Conservation (phyloP, 768 basidiomycete species). For the Pulveroboletus sp. region DNA sequence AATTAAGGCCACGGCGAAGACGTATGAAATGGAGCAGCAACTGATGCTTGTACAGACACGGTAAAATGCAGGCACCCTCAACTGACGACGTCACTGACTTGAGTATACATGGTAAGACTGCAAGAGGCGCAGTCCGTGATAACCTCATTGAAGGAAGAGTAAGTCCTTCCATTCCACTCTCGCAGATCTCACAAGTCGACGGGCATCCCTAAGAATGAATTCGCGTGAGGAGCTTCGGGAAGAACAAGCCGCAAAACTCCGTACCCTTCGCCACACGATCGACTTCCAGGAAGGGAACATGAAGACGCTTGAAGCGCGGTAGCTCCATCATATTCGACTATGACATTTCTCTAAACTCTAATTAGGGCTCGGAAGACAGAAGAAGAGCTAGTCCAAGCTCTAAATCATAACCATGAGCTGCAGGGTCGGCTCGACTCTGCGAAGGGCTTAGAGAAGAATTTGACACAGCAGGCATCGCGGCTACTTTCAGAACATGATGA, state of each 20-base stretch:
- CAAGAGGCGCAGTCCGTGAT: slow-evolving; percentile 25
- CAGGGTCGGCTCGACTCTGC: slow-evolving; percentile 26
- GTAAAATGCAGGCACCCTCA: slow-evolving; percentile 7
- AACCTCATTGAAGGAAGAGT: slow-evolving; percentile 30
- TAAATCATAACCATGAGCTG: slow-evolving; percentile 24
- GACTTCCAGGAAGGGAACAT: slow-evolving; percentile 28
- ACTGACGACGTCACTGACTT: slow-evolving; percentile 9
- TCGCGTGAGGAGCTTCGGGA: slow-evolving; percentile 19
- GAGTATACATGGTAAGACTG: slow-evolving; percentile 13
- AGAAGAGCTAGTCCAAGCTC: slow-evolving; percentile 12
- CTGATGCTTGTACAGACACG: slow-evolving; percentile 18
- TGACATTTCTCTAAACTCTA: slow-evolving; percentile 8
- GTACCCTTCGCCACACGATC: slow-evolving; percentile 27
- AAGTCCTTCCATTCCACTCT: slow-evolving; percentile 19
- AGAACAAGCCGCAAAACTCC: slow-evolving; percentile 26
- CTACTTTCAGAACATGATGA: slow-evolving; percentile 26
- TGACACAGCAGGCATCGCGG: slow-evolving; percentile 22
- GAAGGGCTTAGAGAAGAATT: slow-evolving; percentile 19
- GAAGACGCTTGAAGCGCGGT: slow-evolving; percentile 26
- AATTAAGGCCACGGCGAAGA: slow-evolving; percentile 17
- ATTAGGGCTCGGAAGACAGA: slow-evolving; percentile 19
- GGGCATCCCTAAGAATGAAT: slow-evolving; percentile 17
- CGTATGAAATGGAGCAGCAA: slow-evolving; percentile 27
- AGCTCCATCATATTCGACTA: neutral
- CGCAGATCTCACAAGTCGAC: slow-evolving; percentile 11